Evolutionary conservation across 352 stramenopile species (phyloP).

Genomic region (Globisporangium perplexum): DNA sequence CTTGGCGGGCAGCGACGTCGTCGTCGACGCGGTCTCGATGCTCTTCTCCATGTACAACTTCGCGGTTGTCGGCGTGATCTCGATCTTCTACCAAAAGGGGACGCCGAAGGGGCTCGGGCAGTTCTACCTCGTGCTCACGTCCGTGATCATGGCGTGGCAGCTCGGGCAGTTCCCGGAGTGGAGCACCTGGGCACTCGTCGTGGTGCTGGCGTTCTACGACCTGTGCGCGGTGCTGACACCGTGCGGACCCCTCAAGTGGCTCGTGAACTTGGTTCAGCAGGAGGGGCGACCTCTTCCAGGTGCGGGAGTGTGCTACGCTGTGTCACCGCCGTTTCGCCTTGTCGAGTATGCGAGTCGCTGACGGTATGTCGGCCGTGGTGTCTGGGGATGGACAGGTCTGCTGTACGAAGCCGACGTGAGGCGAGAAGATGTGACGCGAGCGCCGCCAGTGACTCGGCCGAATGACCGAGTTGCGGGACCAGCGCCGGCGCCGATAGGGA

Average conservation of each 20-base stretch:
- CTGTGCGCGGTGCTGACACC: constrained; percentile 99
- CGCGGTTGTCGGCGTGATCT: constrained; percentile 83
- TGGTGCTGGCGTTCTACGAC: constrained; percentile 98
- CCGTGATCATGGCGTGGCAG: constrained; percentile 98
- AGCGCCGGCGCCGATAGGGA: constrained; percentile 11
- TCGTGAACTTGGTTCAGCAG: constrained; percentile 94
- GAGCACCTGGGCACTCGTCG: constrained; percentile 89
- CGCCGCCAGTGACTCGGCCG: constrained; percentile 8
- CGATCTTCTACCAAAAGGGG: constrained; percentile 90
- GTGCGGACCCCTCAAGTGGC: constrained; percentile 95
- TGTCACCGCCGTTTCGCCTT: not conserved
- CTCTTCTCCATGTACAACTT: constrained; percentile 90
- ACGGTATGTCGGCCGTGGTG: not conserved
- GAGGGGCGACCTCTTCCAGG: constrained; percentile 87
- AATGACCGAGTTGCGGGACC: not conserved
- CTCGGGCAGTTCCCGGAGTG: constrained; percentile 95
- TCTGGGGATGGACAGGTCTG: too few relatives aligned
- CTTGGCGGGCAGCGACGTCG: constrained; percentile 50
- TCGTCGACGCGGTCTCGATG: constrained; percentile 59
- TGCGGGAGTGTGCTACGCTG: constrained; percentile 10
- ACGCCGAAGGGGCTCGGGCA: constrained; percentile 86
- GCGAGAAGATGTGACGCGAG: constrained; percentile 23
- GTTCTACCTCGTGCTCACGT: constrained; percentile 94
- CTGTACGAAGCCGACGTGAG: constrained; percentile 71
- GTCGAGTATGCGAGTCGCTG: not conserved